Evolutionary conservation across 805 yeast species (phyloP).

Genomic region (Cyberlindnera veronae): DNA sequence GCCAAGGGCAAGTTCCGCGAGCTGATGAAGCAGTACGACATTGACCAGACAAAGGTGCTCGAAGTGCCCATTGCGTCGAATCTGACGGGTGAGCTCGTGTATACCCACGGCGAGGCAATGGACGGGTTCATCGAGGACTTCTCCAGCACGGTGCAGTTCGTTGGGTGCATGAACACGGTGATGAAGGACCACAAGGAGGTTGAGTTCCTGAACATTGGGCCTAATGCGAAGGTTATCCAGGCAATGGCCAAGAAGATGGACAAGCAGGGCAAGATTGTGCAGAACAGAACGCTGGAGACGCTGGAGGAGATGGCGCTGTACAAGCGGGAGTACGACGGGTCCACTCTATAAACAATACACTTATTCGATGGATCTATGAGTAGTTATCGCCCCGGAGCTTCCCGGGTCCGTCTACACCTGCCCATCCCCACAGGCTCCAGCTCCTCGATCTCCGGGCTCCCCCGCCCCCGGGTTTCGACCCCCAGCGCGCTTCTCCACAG

Average conservation of each 20-base stretch:
- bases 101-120: conserved; percentile 27
- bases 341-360: too few species aligned
- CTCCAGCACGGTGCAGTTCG: conserved; percentile 44
- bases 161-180: conserved; percentile 30
- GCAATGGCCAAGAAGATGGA: conserved; percentile 18
- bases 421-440: too few species aligned
- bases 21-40: conserved; percentile 11
- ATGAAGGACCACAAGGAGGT: conserved; percentile 3
- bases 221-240: conserved; percentile 22
- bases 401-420: too few species aligned
- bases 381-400: background rate
- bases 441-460: background rate
- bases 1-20: conserved; percentile 29
- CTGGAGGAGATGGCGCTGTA: conserved; percentile 8
- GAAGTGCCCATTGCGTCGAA: conserved; percentile 39
- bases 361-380: background rate
- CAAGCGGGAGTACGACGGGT: too few species aligned
- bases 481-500: background rate
- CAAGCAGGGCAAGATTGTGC: conserved; percentile 4
- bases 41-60: conserved; percentile 14
- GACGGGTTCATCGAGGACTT: conserved; percentile 37
- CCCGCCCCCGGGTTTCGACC: background rate
- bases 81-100: conserved; percentile 29
- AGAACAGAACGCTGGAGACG: conserved; percentile 10
- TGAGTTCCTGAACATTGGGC: conserved; percentile 23